phyloP scores from a whole-genome alignment of 495 filamentous ascomycete genomes.

The Xylaria cubensis region DNA sequence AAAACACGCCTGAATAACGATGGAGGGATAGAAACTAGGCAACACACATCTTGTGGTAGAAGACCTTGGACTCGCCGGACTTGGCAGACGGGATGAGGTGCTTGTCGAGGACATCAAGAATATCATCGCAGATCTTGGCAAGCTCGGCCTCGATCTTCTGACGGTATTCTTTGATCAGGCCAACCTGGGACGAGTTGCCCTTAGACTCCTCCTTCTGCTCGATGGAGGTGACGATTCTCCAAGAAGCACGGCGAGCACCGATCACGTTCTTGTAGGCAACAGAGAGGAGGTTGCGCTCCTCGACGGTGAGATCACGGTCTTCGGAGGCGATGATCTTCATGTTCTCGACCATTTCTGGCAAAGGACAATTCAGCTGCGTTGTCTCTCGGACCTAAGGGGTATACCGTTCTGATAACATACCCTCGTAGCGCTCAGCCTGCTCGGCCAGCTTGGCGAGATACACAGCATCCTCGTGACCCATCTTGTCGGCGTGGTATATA shows the following conservation, averaged over 20 bases:
- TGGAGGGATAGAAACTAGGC: neutral
- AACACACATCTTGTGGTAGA: conserved; percentile 99
- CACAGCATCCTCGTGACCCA: conserved; percentile 99
- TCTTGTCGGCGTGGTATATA: conserved; percentile 61
- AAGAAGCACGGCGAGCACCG: conserved; percentile 96
- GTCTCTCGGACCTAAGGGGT: neutral
- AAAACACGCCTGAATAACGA: neutral
- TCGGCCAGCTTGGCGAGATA: conserved; percentile 99
- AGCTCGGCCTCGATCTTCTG: conserved; percentile 99
- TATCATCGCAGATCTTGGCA: conserved; percentile 99
- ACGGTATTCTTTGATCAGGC: conserved; percentile 98
- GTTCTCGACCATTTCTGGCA: conserved; percentile 98
- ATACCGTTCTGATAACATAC: conserved; percentile 60
- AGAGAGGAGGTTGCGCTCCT: conserved; percentile 98
- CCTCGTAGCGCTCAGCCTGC: conserved; percentile 99
- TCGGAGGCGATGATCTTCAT: conserved; percentile 99
- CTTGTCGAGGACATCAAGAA: conserved; percentile 94
- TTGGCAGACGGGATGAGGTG: conserved; percentile 96
- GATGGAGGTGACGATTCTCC: conserved; percentile 99
- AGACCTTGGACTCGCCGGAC: conserved; percentile 98
- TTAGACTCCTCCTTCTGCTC: conserved; percentile 99
- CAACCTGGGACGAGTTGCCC: conserved; percentile 93
- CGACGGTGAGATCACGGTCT: conserved; percentile 96
- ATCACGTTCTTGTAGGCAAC: conserved; percentile 99
- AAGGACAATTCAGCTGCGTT: conserved; percentile 34